Evolutionary conservation across 129 eudicot species (phyloP).

Genomic region (Flaveria brownii): DNA sequence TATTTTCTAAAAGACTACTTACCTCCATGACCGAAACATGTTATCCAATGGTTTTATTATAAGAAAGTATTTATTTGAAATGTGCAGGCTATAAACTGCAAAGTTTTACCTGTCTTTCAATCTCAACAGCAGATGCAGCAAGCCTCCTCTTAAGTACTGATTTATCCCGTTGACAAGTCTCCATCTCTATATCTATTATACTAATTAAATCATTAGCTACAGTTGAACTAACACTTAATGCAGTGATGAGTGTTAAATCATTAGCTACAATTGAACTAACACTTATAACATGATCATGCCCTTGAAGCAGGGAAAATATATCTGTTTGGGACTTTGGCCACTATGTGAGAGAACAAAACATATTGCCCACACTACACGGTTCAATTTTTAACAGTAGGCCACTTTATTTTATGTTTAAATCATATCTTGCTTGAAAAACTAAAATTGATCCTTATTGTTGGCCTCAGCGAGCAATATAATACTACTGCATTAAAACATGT

Average conservation of each 20-base stretch:
- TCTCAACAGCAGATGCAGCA: conserved; percentile 78
- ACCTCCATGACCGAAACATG: conserved; percentile 14
- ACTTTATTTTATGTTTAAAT: background rate
- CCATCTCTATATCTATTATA: conserved; percentile 65
- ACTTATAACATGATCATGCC: background rate
- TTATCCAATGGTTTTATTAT: background rate
- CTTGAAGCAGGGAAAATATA: background rate
- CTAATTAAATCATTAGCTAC: conserved; percentile 13
- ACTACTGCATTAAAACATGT: background rate
- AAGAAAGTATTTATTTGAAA: conserved; percentile 7
- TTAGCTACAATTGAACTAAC: too few relatives aligned
- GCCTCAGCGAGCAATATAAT: background rate
- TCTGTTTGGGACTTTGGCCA: background rate
- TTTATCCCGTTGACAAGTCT: conserved; percentile 75
- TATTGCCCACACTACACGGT: background rate
- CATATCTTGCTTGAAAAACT: background rate
- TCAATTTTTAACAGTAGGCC: background rate
- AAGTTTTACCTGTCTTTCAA: conserved; percentile 81
- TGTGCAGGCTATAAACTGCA: conserved; percentile 3
- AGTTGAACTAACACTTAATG: background rate
- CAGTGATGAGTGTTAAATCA: too few relatives aligned
- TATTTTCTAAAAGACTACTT: background rate
- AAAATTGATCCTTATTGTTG: background rate
- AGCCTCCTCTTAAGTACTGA: conserved; percentile 70
- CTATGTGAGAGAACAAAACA: background rate